Evolutionary conservation across 805 yeast species (phyloP).

Genomic region (Ogataea nitratoaversa): DNA sequence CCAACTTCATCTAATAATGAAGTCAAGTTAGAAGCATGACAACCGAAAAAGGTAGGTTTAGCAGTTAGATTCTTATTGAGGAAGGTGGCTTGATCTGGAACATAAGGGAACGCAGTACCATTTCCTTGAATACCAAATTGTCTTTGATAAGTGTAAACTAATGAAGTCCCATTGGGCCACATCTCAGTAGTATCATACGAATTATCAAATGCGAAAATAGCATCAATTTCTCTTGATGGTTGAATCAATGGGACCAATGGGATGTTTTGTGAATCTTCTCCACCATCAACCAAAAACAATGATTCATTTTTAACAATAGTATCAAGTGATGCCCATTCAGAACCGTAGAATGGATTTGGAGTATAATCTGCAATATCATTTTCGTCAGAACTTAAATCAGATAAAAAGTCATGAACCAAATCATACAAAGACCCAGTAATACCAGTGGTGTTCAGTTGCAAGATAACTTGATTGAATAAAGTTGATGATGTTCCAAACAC

Average conservation of each 20-base stretch:
- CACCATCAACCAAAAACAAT: conserved; percentile 70
- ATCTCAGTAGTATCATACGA: conserved; percentile 54
- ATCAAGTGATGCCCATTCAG: conserved; percentile 34
- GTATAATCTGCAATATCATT: conserved; percentile 65
- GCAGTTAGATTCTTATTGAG: conserved; percentile 55
- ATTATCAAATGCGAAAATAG: conserved; percentile 62
- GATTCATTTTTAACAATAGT: conserved; percentile 37
- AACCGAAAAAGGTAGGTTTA: conserved; percentile 79
- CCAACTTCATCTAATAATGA: conserved; percentile 37
- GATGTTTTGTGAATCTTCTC: conserved; percentile 69
- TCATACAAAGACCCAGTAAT: conserved; percentile 42
- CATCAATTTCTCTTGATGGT: conserved; percentile 56
- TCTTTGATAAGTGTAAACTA: conserved; percentile 52
- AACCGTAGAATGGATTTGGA: conserved; percentile 67
- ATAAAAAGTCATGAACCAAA: conserved; percentile 43
- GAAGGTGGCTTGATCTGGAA: conserved; percentile 67
- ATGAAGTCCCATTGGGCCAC: conserved; percentile 70
- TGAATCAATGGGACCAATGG: conserved; percentile 66
- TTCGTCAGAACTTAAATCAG: conserved; percentile 39
- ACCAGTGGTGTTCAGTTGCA: conserved; percentile 53
- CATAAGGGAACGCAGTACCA: conserved; percentile 71
- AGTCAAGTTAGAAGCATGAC: conserved; percentile 63
- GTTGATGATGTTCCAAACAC: conserved; percentile 81
- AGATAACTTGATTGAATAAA: conserved; percentile 64
- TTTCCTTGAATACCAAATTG: conserved; percentile 52